Base-by-base conservation (phyloP, 2,329 filamentous ascomycete genomes). In the Cladophialophora carrionii region DNA sequence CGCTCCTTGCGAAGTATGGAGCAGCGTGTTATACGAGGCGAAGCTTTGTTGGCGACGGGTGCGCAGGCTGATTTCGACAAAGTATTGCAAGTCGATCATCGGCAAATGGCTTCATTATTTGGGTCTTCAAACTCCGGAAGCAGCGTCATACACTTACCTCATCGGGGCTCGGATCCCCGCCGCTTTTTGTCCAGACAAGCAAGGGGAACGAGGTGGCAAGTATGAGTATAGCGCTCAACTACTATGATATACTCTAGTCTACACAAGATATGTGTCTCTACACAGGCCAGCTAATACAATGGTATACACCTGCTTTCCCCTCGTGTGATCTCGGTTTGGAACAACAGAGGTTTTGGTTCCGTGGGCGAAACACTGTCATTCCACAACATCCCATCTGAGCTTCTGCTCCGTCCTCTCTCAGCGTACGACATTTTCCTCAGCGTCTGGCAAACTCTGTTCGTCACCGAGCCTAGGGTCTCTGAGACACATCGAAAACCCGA, bases 391-490 rank as follows among this genome's bases (percentile, higher is more conserved):
- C n/a, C 17, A 43, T n/a, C 5, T 14, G 37, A 20, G 17, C 17
- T 43, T 43, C 37, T 17, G 7, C 17, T 17, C n/a, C n/a, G 14
- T 67, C 55, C 17, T 7, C n/a, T n/a, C 37, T 67, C 49, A 68
- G 24, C 63, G 59, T 48, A 59, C 49, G 14, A 57, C 57, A 20
- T 63, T 62, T 51, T 71, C 71, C 69, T 80, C 80, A 0, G 79
- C 79, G 65, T 79, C 73, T 3, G 76, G 74, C 63, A 81, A 72
- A 68, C 76, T 81, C 72, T 84, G 82, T 62, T 79, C 76, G 54
- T 79, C 76, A 3, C 76, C 77, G 61, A 84, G 72, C 53, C 72
- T 76, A 3, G 81, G 81, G 65, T 84, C 81, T 20, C 81, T 74
- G 59, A 83, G 75, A 31, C 78, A 75, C 37, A 79, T 71, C 2